phyloP scores from a whole-genome alignment of 176 grass and related monocot genomes.

The Pharus latifolius region DNA sequence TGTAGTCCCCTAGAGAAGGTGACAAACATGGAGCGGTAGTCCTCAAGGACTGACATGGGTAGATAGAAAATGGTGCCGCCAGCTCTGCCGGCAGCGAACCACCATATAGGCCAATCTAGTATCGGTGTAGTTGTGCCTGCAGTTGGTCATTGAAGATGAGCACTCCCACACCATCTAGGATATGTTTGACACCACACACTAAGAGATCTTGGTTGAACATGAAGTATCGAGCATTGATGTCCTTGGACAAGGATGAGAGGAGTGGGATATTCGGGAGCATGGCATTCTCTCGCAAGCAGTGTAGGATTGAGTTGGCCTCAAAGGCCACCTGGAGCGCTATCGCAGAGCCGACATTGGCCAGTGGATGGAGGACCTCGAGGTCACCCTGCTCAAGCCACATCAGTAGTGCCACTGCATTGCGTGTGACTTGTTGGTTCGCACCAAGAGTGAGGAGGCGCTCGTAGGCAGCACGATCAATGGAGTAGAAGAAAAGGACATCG shows the following conservation, averaged over 20 bases:
- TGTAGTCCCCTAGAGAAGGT: conserved; percentile 42
- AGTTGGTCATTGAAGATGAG: conserved; percentile 50
- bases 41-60: neutral
- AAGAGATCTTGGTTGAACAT: conserved; percentile 29
- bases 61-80: neutral
- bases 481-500: conserved; percentile 39
- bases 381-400: conserved; percentile 36
- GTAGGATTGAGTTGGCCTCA: conserved; percentile 32
- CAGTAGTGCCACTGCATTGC: conserved; percentile 41
- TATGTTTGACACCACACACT: conserved; percentile 1
- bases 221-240: conserved; percentile 37
- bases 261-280: conserved; percentile 16
- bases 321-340: neutral
- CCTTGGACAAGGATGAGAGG: conserved; percentile 6
- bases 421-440: neutral
- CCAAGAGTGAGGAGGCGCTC: conserved; percentile 14
- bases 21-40: conserved; percentile 57
- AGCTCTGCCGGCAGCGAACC: neutral
- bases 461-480: conserved; percentile 14
- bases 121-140: neutral
- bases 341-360: neutral
- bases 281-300: conserved; percentile 15
- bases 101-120: neutral
- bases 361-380: neutral
- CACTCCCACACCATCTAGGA: conserved; percentile 26